Base-by-base conservation (phyloP, 2,329 filamentous ascomycete genomes). In the Aspergillus quadrilineatus region DNA sequence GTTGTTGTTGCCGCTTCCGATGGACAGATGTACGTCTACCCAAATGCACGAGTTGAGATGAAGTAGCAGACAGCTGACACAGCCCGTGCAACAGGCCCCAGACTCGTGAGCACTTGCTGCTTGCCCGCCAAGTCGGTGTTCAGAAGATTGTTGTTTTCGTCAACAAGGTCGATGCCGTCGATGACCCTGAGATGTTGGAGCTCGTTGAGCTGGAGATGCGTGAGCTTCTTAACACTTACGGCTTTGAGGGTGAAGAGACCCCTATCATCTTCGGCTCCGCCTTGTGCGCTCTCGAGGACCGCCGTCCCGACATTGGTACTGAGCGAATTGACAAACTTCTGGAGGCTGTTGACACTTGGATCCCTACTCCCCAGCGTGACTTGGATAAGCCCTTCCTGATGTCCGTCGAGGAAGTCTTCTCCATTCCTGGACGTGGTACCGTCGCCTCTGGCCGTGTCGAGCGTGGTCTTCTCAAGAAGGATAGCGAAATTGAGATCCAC, bases 131-230 rank as follows among this genome's bases (percentile, higher is more conserved):
- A 82, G 93, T 99, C 73, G 94, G 94, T 84, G 91, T 99, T 66
- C 90, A 97, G 83, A 91, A 87, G 80, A 93, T 97, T 66, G 94
- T 99, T 64, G 95, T 99, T 68, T 99, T 99, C 76, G 94, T 99
- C 79, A 99, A 99, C 89, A 99, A 99, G 85, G 85, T 97, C 74
- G 94, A 99, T 77, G 90, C 92, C 65, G 86, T 99, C 62, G 93
- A 97, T 68, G 94, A 99, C 82, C 89, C 90, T 61, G 94, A 99
- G 80, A 99, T 99, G 94, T 85, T 99, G 86, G 94, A 99, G 82
- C 90, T 99, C 58, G 94, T 99, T 75, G 94, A 99, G 85, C 96
- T 99, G 89, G 94, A 99, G 83, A 99, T 99, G 94, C 91, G 94
- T 72, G 94, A 99, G 81, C 87, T 99, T 55, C 88, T 99, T 59